Percentiles rank a stretch among this genome's conserved stretches.
Evolutionary conservation across 2,329 filamentous ascomycete species (phyloP).

Genomic region (Colletotrichum lentis): DNA sequence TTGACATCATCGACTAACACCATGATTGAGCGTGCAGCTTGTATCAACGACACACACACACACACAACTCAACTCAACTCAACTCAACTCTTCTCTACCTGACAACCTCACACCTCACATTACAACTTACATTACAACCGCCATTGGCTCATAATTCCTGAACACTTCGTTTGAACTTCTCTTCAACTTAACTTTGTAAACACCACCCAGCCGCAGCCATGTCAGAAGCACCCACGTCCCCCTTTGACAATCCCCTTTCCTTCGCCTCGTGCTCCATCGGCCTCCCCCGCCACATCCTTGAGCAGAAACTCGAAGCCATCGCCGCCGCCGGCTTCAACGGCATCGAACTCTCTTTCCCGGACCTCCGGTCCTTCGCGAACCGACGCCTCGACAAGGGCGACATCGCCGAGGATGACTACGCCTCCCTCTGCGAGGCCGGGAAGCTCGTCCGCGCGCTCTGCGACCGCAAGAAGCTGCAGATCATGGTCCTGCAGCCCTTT

Average conservation of each 20-base stretch:
- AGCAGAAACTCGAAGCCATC: conserved; percentile 69
- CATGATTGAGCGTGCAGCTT: conserved; percentile 6
- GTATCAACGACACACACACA: too few species aligned
- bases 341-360: conserved; percentile 79
- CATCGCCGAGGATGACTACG: conserved; percentile 66
- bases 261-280: conserved; percentile 65
- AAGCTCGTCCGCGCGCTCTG: conserved; percentile 63
- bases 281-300: conserved; percentile 57
- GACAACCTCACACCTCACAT: neutral
- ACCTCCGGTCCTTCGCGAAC: conserved; percentile 70
- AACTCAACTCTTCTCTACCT: neutral
- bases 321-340: conserved; percentile 70
- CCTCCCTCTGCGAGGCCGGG: conserved; percentile 63
- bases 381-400: conserved; percentile 55
- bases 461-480: conserved; percentile 61
- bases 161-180: too few species aligned
- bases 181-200: too few species aligned
- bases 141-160: too few species aligned
- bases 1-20: conserved; percentile 36
- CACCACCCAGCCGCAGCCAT: neutral
- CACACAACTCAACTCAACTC: too few species aligned
- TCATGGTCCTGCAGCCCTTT: conserved; percentile 80
- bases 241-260: conserved; percentile 51
- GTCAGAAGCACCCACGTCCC: neutral
- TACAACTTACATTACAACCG: neutral